Percentiles rank a stretch among this genome's conserved stretches.
Evolutionary conservation across 2,329 filamentous ascomycete species (phyloP).

Genomic region (Verticillium nonalfalfae): DNA sequence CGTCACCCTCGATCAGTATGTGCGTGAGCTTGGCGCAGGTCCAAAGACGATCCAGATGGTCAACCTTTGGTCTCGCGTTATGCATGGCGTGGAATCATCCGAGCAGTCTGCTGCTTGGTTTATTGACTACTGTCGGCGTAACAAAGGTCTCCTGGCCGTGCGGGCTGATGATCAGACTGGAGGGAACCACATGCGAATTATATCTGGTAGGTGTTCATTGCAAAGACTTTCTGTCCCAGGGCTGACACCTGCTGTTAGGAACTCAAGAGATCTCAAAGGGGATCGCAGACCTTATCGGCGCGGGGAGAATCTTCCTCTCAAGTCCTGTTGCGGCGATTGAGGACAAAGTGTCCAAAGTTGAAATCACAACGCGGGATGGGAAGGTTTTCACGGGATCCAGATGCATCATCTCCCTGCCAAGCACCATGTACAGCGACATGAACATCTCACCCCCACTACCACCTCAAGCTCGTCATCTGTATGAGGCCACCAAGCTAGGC

Average conservation of each 20-base stretch:
- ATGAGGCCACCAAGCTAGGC: slow-evolving; percentile 27
- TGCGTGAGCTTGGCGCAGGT: slow-evolving; percentile 21
- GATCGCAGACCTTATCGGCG: slow-evolving; percentile 18
- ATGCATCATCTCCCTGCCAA: slow-evolving; percentile 41
- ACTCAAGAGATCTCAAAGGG: slow-evolving; percentile 18
- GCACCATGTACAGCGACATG: slow-evolving; percentile 37
- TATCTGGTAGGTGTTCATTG: slow-evolving; percentile 12
- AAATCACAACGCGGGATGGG: slow-evolving; percentile 14
- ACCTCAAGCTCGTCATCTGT: slow-evolving; percentile 22
- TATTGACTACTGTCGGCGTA: slow-evolving; percentile 29
- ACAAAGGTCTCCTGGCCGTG: slow-evolving; percentile 24
- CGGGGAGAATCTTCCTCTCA: slow-evolving; percentile 10
- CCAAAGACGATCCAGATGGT: slow-evolving; percentile 24
- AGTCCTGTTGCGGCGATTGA: slow-evolving; percentile 17
- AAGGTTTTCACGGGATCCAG: slow-evolving; percentile 25
- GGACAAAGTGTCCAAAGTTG: slow-evolving; percentile 8
- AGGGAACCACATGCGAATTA: slow-evolving; percentile 26
- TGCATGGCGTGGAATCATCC: slow-evolving; percentile 28
- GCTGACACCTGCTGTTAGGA: slow-evolving; percentile 4
- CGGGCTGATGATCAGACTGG: slow-evolving; percentile 26
- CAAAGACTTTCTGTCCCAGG: too few species aligned
- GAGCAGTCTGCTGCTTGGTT: slow-evolving; percentile 28
- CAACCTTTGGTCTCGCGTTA: slow-evolving; percentile 27
- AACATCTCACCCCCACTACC: slow-evolving; percentile 38
- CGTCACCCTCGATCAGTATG: slow-evolving; percentile 25